Conservation (phyloP, 352 stramenopile species). For the Plasmopara muralis region DNA sequence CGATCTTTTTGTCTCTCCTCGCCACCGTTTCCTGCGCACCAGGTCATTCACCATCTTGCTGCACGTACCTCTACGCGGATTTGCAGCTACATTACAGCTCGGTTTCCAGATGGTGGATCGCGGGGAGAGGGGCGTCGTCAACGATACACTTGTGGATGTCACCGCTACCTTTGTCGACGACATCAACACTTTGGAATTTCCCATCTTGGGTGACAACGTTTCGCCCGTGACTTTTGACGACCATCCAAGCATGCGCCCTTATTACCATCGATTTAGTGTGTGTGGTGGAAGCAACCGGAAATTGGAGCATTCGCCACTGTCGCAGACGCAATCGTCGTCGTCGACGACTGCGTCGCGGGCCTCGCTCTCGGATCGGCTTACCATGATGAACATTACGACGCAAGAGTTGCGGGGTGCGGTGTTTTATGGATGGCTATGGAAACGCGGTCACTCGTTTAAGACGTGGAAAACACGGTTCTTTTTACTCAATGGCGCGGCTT, state of each 20-base stretch:
- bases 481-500: conserved; percentile 48
- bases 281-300: conserved; percentile 17
- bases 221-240: conserved; percentile 20
- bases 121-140: conserved; percentile 6
- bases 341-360: conserved; percentile 14
- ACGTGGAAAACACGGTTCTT: conserved; percentile 82
- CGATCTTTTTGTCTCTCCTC: too few species aligned
- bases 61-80: too few species aligned
- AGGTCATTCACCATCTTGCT: too few species aligned
- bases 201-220: conserved; percentile 26
- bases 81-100: too few species aligned
- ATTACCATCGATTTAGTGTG: conserved; percentile 12
- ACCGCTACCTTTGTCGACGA: conserved; percentile 20
- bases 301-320: conserved; percentile 19
- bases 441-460: conserved; percentile 64
- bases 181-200: conserved; percentile 25
- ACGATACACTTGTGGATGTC: too few species aligned
- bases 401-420: conserved; percentile 49
- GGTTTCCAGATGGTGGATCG: conserved; percentile 14
- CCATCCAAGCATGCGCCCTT: conserved; percentile 23
- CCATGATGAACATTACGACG: conserved; percentile 57
- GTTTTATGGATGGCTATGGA: conserved; percentile 77
- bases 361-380: conserved; percentile 46
- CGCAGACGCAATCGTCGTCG: conserved; percentile 22
- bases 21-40: too few species aligned